Conservation (phyloP, 2,329 filamentous ascomycete genomes). For the Clonostachys sp. region DNA sequence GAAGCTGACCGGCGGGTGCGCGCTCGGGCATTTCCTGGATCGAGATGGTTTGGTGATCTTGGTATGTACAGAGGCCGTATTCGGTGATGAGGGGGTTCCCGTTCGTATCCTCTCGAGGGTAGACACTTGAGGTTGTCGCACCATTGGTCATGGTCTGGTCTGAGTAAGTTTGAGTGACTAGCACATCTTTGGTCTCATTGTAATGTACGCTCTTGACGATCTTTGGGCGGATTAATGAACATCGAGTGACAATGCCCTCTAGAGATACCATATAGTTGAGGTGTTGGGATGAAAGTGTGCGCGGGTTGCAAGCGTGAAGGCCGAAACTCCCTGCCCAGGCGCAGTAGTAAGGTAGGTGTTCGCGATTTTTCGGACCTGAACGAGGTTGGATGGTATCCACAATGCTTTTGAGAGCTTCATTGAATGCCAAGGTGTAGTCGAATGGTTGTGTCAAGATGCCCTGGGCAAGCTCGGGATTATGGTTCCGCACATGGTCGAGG, state of each 20-base stretch:
- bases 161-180: conserved; percentile 84
- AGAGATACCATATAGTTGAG: conserved; percentile 96
- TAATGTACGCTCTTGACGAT: conserved; percentile 98
- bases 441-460: conserved; percentile 81
- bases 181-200: conserved; percentile 80
- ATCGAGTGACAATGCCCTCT: conserved; percentile 95
- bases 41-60: conserved; percentile 95
- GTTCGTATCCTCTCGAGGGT: conserved; percentile 89
- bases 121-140: conserved; percentile 83
- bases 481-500: conserved; percentile 86
- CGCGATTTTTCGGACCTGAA: conserved; percentile 57
- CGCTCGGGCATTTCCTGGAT: conserved; percentile 99
- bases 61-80: conserved; percentile 92
- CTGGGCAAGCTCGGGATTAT: conserved; percentile 76
- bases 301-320: conserved; percentile 88
- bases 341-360: conserved; percentile 87
- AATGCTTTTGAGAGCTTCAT: conserved; percentile 84
- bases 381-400: conserved; percentile 59
- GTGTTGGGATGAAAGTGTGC: conserved; percentile 82
- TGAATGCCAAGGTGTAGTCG: conserved; percentile 83
- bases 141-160: conserved; percentile 98
- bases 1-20: conserved; percentile 90
- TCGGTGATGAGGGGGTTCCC: conserved; percentile 91
- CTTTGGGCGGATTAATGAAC: conserved; percentile 91
- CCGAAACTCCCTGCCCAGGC: conserved; percentile 97